These are phyloP conservation scores for Globisporangium takayamanum DNA, from an alignment of 352 stramenopile species.

Conservation along the genomic window DNA sequence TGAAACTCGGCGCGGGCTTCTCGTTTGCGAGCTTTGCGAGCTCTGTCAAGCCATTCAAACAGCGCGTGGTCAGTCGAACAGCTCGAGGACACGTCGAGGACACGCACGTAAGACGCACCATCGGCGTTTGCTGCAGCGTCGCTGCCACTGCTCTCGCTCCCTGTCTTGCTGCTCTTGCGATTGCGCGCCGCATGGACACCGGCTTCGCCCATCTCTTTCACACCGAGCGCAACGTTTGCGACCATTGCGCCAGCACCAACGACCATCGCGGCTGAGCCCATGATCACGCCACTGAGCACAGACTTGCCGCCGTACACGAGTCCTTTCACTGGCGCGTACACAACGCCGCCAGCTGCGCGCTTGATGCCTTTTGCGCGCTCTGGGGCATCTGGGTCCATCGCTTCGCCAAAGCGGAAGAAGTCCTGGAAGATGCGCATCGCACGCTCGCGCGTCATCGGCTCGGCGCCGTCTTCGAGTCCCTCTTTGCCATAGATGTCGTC, in stretches of 20 bases:
- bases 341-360: conserved; percentile 63
- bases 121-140: conserved; percentile 13
- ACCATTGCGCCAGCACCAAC: conserved; percentile 75
- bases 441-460: conserved; percentile 81
- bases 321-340: conserved; percentile 80
- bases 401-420: conserved; percentile 80
- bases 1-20: conserved; percentile 72
- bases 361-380: conserved; percentile 73
- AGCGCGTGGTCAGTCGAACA: not conserved
- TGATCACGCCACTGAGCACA: conserved; percentile 77
- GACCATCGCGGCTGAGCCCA: conserved; percentile 74
- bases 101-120: conserved; percentile 1
- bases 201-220: conserved; percentile 86
- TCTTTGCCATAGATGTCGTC: conserved; percentile 93
- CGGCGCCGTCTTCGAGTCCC: conserved; percentile 77
- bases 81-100: not conserved
- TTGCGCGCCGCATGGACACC: conserved; percentile 70
- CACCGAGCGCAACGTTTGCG: conserved; percentile 69
- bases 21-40: conserved; percentile 37
- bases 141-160: conserved; percentile 26
- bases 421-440: conserved; percentile 83
- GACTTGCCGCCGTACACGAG: conserved; percentile 80
- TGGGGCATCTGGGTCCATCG: conserved; percentile 78
- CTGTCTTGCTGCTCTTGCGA: conserved; percentile 46
- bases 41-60: not conserved